Conservation (phyloP, 257 asterid species). For the Solanum chiquidenum region DNA sequence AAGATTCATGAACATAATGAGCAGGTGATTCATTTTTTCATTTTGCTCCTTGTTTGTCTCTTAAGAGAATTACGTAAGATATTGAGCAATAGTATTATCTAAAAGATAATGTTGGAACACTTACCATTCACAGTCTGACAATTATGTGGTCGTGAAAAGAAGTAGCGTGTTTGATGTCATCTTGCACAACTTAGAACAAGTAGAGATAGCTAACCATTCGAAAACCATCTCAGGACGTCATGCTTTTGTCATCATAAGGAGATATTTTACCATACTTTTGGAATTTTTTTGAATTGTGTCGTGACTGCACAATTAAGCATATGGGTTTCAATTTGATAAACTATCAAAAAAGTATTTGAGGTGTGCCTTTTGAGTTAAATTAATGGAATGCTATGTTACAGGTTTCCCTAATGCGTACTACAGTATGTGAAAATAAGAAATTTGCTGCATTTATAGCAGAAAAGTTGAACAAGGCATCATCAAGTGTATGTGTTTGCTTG, state of each 20-base stretch:
- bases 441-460: constrained; percentile 83
- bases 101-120: neutral
- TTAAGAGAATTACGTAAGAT: neutral
- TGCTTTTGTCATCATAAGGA: neutral
- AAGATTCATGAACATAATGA: constrained; percentile 64
- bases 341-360: neutral
- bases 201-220: neutral
- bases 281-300: neutral
- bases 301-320: neutral
- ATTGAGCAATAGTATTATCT: neutral
- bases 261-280: neutral
- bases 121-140: neutral
- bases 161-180: neutral
- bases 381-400: constrained; percentile 10
- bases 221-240: neutral
- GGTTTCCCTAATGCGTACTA: constrained; percentile 81
- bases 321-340: neutral
- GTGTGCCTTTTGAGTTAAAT: neutral
- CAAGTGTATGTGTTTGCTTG: constrained; percentile 64
- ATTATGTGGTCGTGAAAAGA: neutral
- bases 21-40: constrained; percentile 44
- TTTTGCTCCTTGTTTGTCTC: neutral
- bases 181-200: neutral
- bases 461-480: constrained; percentile 66
- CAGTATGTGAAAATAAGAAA: constrained; percentile 68